phyloP scores from a whole-genome alignment of 2,329 filamentous ascomycete species.

The Nothophoma quercina region DNA sequence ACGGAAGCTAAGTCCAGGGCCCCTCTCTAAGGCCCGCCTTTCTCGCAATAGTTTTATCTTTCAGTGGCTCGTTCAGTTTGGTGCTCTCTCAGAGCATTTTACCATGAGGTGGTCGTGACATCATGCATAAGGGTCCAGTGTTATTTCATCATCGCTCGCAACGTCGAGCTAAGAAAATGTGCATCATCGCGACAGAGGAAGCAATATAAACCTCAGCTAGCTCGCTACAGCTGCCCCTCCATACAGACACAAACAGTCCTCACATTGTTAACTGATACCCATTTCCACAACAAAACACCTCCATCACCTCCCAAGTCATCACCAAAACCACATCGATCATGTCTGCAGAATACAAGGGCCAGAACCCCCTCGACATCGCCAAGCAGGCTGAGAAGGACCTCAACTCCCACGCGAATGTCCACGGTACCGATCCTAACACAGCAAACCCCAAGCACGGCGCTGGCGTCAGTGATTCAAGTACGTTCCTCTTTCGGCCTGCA shows the following conservation, averaged over 20 bases:
- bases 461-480: slow-evolving; percentile 50
- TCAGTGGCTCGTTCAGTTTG: slow-evolving; percentile 1
- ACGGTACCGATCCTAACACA: slow-evolving; percentile 41
- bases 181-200: slow-evolving; percentile 7
- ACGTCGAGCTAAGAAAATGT: not conserved
- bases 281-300: not conserved
- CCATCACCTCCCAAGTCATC: not conserved
- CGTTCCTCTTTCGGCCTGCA: slow-evolving; percentile 5
- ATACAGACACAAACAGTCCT: not conserved
- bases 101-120: slow-evolving; percentile 19
- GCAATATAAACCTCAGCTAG: slow-evolving; percentile 9
- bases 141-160: slow-evolving; percentile 15
- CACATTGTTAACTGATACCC: not conserved
- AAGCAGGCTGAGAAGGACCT: slow-evolving; percentile 59
- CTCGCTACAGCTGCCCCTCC: not conserved
- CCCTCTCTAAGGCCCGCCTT: not conserved
- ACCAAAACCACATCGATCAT: slow-evolving; percentile 38
- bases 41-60: not conserved
- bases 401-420: slow-evolving; percentile 53
- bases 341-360: slow-evolving; percentile 53
- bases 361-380: slow-evolving; percentile 54
- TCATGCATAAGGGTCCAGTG: slow-evolving; percentile 14
- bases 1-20: not conserved
- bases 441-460: slow-evolving; percentile 7
- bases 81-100: not conserved